Base-by-base conservation (phyloP, 2,329 filamentous ascomycete genomes). In the Aspergillus latus region DNA sequence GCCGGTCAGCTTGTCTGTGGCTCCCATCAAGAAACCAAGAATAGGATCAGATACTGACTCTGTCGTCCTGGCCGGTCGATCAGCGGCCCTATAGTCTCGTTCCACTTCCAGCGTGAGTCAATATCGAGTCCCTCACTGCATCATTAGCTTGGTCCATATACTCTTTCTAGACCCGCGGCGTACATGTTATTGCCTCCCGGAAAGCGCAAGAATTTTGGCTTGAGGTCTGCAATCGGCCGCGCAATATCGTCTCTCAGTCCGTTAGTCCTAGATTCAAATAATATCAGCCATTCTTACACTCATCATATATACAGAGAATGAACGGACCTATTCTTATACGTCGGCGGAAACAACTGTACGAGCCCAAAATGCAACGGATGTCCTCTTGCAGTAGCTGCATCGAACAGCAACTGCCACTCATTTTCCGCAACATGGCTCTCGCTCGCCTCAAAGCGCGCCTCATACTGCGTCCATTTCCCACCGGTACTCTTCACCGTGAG, bases 111-210 rank as follows among this genome's bases (percentile, higher is more conserved):
- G 57, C 74, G 54, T 53, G 50, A 59, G 42, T 70, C 62, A 59
- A 72, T 46, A 40, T 62, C 47, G 15, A 70, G 50, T 13, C 68
- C 70, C 59, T 70, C 68, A 13, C 62, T 64, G 47, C 1, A 3
- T 5, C 5, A 46, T 63, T 26, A 63, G 49, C 34, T 7, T 47
- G 44, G 8, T 47, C 29, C 21, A 21, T 13, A 8, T 2, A 26
- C 2, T n/a, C 5, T 1, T 2, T n/a, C 28, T 21, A 15, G 26
- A 11, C 21, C 21, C 21, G 1, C 3, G 16, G n/a, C 70, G 16
- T 66, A 71, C 68, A 87, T 70, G 74, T 85, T 86, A 66, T 86
- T 87, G 7, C 84, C 86, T 5, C 87, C 87, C 0, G 86, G 86
- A 56, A 88, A 82, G 13, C 87, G 80, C 45, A 89, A 77, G 62